Evolutionary conservation across 495 filamentous ascomycete genomes (phyloP), one percentile per base, ranked within the genome.

Genomic region (Podospora didyma): DNA sequence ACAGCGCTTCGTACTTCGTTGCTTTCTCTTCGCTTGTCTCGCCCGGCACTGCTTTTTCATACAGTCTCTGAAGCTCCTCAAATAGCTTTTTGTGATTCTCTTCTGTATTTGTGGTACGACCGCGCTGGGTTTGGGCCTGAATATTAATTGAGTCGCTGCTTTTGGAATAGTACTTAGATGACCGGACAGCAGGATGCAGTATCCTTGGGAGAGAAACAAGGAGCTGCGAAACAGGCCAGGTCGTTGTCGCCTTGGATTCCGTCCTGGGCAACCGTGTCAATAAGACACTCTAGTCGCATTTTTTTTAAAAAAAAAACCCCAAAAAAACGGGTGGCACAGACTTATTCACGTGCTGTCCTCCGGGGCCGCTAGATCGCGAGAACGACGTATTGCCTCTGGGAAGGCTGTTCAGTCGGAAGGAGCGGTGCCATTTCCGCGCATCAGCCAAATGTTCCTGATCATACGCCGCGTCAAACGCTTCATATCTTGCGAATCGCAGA

Each of bases 261-360:
- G 95, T 90, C 71, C 94, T 98, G 24, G 1, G 11, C 6, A 52
- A n/a, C 35, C 39, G n/a, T 31, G 9, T 50, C 16, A 23, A 7
- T 46, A 42, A 42, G 9, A 42, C 39, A 42, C 0, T 42, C 4
- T 5, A 14, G 5, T 16, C 7, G 14, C 34, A 16, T 7, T 16
- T 37, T 7, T 21, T 16, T 7, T 16, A 26, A 50, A 41, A 20
- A 48, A 45, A 21, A 34, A 54, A 35, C n/a, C n/a, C n/a, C n/a
- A n/a, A 44, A 49, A 55, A 57, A 24, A 17, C 42, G 39, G 17
- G 34, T 42, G 39, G 6, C 41, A 77, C 83, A 58, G 76, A 97
- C 93, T 96, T 97, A 72, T 98, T 98, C 45, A 94, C 90, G 74
- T 97, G 93, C 66, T 98, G 94, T 6, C 94, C 94, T 19, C 94